phyloP scores from a whole-genome alignment of 2,329 filamentous ascomycete genomes.

The Apiospora pterosperma region DNA sequence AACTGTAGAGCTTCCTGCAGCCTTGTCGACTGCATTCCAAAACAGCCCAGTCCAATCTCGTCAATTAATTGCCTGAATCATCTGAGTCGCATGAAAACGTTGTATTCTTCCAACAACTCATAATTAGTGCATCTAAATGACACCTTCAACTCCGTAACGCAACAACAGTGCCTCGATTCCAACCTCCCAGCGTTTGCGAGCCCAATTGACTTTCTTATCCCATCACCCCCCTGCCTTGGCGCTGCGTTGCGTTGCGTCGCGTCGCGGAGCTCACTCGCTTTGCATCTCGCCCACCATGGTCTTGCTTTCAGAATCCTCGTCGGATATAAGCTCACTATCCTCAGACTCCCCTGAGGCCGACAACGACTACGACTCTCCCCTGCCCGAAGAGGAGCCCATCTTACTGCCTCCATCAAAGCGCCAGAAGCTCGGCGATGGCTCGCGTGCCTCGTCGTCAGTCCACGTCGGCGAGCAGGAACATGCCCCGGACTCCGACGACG shows the following conservation, averaged over 20 bases:
- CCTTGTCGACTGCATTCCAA: not conserved
- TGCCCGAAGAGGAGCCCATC: slow-evolving; percentile 6
- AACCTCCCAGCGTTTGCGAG: not conserved
- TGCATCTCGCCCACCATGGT: slow-evolving; percentile 9
- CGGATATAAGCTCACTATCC: slow-evolving; percentile 28
- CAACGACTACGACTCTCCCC: slow-evolving; percentile 18
- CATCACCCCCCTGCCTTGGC: not conserved
- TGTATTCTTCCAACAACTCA: not conserved
- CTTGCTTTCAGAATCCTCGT: slow-evolving; percentile 27
- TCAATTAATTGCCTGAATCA: not conserved
- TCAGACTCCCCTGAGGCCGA: slow-evolving; percentile 28
- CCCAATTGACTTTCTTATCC: not conserved
- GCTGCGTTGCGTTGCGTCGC: not conserved
- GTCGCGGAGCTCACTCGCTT: not conserved
- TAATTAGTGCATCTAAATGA: not conserved
- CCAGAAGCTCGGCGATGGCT: slow-evolving; percentile 30
- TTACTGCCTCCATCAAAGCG: slow-evolving; percentile 30
- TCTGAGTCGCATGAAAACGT: not conserved
- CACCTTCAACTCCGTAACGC: not conserved
- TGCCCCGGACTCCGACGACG: not conserved
- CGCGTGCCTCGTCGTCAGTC: slow-evolving; percentile 45
- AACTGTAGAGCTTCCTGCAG: not conserved
- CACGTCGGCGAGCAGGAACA: slow-evolving; percentile 39
- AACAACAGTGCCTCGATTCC: not conserved
- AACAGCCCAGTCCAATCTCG: not conserved